phyloP scores from a whole-genome alignment of 768 basidiomycete species.

The Mycena sanguinolenta region DNA sequence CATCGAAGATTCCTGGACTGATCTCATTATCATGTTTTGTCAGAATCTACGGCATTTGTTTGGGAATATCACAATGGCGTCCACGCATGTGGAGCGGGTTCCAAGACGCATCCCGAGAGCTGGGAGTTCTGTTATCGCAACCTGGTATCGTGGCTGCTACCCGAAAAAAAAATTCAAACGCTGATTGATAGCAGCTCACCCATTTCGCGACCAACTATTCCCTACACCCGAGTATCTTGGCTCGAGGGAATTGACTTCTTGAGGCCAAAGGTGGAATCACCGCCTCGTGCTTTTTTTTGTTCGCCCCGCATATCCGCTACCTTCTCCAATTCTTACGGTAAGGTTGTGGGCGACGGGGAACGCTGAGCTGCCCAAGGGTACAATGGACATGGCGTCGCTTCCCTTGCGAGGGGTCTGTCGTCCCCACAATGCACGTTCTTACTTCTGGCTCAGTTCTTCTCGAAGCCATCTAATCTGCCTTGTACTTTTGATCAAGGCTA shows the following conservation, averaged over 20 bases:
- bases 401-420: not conserved
- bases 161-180: not conserved
- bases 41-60: conserved; percentile 30
- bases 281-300: not conserved
- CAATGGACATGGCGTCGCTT: conserved; percentile 10
- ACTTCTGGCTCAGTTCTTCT: conserved; percentile 3
- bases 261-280: not conserved
- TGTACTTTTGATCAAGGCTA: not conserved
- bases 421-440: conserved; percentile 5
- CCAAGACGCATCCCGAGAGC: conserved; percentile 15
- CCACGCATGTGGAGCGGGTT: conserved; percentile 15
- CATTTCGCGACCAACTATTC: not conserved
- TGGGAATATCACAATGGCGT: conserved; percentile 2
- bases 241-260: not conserved
- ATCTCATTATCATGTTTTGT: conserved; percentile 2
- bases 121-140: conserved; percentile 5
- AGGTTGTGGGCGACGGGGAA: conserved; percentile 31
- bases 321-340: conserved; percentile 2
- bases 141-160: not conserved
- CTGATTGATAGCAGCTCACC: not conserved
- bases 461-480: conserved; percentile 5
- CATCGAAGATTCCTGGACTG: conserved; percentile 17
- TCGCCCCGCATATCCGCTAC: conserved; percentile 12
- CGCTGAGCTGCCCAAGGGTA: conserved; percentile 8
- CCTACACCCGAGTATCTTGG: not conserved